phyloP scores from a whole-genome alignment of 257 asterid species.

The Solanum peruvianum region DNA sequence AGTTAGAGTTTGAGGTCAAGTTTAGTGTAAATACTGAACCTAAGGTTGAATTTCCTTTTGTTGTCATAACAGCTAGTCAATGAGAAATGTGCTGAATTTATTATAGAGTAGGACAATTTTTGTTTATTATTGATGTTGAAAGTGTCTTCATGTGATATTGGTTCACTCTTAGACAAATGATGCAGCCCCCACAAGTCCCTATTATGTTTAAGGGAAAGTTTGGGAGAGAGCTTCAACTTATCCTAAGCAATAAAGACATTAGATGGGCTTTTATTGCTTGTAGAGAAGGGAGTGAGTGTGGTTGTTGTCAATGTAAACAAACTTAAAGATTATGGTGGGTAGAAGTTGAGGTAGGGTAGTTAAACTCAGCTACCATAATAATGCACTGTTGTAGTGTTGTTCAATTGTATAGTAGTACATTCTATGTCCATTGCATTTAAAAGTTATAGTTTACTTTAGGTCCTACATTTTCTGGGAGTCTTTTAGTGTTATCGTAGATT shows the following conservation, averaged over 20 bases:
- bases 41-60: not conserved
- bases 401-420: not conserved
- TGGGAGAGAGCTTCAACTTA: not conserved
- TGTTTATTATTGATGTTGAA: not conserved
- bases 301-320: not conserved
- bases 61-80: not conserved
- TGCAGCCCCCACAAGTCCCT: not conserved
- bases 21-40: not conserved
- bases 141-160: not conserved
- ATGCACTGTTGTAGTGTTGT: not conserved
- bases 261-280: not conserved
- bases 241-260: not conserved
- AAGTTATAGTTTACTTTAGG: not conserved
- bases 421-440: not conserved
- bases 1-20: not conserved
- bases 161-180: not conserved
- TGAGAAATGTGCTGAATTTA: not conserved
- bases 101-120: not conserved
- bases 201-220: not conserved
- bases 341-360: constrained; percentile 1
- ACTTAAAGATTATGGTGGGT: constrained; percentile 1
- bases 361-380: constrained; percentile 1
- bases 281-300: not conserved
- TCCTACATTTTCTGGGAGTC: not conserved
- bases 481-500: not conserved